Conservation (phyloP, 2,329 filamentous ascomycete species). For the Fusarium compactum region DNA sequence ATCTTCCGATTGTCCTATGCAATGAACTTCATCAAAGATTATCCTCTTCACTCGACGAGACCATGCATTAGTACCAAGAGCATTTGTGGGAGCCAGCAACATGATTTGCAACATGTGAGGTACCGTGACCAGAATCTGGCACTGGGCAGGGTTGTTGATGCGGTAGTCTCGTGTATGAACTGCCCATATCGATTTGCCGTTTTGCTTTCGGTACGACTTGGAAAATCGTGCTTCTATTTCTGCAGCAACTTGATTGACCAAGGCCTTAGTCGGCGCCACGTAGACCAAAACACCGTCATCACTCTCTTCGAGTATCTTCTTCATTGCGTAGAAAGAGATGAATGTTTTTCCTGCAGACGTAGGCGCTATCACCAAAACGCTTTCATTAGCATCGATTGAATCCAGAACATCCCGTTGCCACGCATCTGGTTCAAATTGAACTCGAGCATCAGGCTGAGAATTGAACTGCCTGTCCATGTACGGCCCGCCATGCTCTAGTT, state of each 20-base stretch:
- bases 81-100: constrained; percentile 74
- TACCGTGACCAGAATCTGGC: constrained; percentile 82
- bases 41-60: constrained; percentile 76
- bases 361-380: constrained; percentile 80
- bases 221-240: constrained; percentile 81
- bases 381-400: constrained; percentile 76
- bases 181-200: constrained; percentile 78
- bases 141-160: constrained; percentile 78
- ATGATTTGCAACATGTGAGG: constrained; percentile 85
- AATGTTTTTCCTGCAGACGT: constrained; percentile 87
- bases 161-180: constrained; percentile 82
- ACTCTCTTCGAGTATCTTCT: constrained; percentile 74
- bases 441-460: constrained; percentile 74
- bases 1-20: constrained; percentile 81
- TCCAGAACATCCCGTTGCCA: constrained; percentile 83
- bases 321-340: constrained; percentile 88
- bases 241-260: constrained; percentile 86
- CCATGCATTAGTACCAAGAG: constrained; percentile 68
- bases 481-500: constrained; percentile 76
- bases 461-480: constrained; percentile 82
- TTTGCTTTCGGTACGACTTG: constrained; percentile 70
- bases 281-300: constrained; percentile 81
- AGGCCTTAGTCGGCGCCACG: constrained; percentile 83
- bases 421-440: constrained; percentile 77
- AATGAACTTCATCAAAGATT: constrained; percentile 87